Evolutionary conservation across 345 rosid species (phyloP).

Genomic region (Acer negundo): DNA sequence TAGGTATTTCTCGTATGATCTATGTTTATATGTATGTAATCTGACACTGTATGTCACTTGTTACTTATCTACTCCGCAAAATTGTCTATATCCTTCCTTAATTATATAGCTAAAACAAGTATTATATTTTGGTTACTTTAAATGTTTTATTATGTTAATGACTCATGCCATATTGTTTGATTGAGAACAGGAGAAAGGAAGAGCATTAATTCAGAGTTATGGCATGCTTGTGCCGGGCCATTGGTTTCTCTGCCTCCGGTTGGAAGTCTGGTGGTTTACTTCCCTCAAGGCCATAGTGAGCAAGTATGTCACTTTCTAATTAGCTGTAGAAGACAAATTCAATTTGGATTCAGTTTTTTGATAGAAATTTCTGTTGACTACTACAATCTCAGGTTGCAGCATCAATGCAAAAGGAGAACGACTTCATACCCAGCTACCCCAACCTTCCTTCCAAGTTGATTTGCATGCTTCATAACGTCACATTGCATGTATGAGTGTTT

Average conservation of each 20-base stretch:
- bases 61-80: not conserved
- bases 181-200: constrained; percentile 75
- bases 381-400: constrained; percentile 64
- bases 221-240: constrained; percentile 99
- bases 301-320: constrained; percentile 52
- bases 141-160: not conserved
- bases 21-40: not conserved
- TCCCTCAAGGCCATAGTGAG: constrained; percentile 98
- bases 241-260: constrained; percentile 89
- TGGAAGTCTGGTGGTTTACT: constrained; percentile 94
- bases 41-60: not conserved
- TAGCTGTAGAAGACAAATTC: constrained; percentile 13
- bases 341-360: constrained; percentile 19
- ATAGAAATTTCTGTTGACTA: constrained; percentile 16
- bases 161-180: constrained; percentile 21
- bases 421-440: constrained; percentile 70
- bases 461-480: constrained; percentile 71
- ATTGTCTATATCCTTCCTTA: not conserved
- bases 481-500: constrained; percentile 56
- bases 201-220: constrained; percentile 77
- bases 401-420: constrained; percentile 73
- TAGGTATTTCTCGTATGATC: not conserved
- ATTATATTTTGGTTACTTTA: not conserved
- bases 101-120: not conserved
- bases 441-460: constrained; percentile 75